These are phyloP conservation scores for Xylariaceae sp. DNA, from an alignment of 2,329 filamentous ascomycete genomes.

Conservation along the genomic window DNA sequence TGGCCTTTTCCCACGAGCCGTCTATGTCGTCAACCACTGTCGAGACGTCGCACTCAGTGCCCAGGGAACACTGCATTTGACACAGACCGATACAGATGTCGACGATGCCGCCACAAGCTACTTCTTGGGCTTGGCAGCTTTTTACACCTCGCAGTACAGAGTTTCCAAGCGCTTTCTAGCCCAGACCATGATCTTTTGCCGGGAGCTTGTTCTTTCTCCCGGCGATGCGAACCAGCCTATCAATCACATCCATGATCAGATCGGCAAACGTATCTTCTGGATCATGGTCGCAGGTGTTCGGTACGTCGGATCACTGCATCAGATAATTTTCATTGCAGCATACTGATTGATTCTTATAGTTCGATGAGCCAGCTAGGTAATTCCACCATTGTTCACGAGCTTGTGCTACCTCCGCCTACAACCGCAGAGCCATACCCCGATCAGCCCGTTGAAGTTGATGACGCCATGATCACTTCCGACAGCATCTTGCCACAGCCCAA, in stretches of 20 bases:
- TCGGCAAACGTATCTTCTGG: constrained; percentile 80
- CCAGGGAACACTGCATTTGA: constrained; percentile 48
- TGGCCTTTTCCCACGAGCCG: constrained; percentile 63
- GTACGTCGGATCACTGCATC: constrained; percentile 36
- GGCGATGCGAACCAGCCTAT: constrained; percentile 46
- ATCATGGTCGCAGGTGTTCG: constrained; percentile 71
- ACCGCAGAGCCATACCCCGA: constrained; percentile 73
- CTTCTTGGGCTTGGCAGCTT: constrained; percentile 63
- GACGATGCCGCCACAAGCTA: constrained; percentile 71
- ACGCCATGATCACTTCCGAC: constrained; percentile 70
- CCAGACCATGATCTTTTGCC: constrained; percentile 66
- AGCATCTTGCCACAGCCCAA: constrained; percentile 68
- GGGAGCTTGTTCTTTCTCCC: constrained; percentile 53
- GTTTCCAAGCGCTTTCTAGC: constrained; percentile 66
- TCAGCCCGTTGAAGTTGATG: constrained; percentile 76
- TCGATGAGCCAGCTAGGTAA: constrained; percentile 75
- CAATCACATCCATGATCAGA: constrained; percentile 68
- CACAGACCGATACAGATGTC: constrained; percentile 50
- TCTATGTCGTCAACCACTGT: constrained; percentile 67
- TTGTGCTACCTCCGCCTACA: constrained; percentile 73
- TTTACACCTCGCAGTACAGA: constrained; percentile 65
- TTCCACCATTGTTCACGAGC: constrained; percentile 64
- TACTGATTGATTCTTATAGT: constrained; percentile 36
- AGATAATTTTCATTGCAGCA: not conserved
- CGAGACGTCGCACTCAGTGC: constrained; percentile 65